Conservation (phyloP, 169 alveolate species). For the Eimeria zaria region DNA sequence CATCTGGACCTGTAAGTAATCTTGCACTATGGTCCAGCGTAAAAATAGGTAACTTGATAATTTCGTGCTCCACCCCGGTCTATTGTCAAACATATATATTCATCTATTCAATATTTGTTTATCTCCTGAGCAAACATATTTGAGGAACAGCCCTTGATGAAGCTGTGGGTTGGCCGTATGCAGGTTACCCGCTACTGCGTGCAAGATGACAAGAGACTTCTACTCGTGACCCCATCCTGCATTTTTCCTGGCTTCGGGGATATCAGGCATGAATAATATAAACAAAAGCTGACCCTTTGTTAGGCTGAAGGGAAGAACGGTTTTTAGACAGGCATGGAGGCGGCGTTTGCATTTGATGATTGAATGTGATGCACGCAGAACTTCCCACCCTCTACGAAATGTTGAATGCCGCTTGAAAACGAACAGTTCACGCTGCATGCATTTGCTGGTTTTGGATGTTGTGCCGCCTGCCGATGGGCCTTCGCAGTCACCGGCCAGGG, state of each 20-base stretch:
- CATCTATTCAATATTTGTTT: background rate
- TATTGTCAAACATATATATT: no score
- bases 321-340: background rate
- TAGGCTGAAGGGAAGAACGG: background rate
- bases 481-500: constrained; percentile 45
- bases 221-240: constrained; percentile 21
- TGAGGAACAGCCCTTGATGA: background rate
- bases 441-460: constrained; percentile 42
- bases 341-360: background rate
- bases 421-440: constrained; percentile 74
- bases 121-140: background rate
- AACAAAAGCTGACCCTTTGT: background rate
- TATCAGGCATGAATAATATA: background rate
- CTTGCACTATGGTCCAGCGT: background rate
- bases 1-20: constrained; percentile 50
- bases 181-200: constrained; percentile 73
- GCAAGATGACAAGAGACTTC: constrained; percentile 62
- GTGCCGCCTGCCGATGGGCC: constrained; percentile 55
- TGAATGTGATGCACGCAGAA: constrained; percentile 21
- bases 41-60: background rate
- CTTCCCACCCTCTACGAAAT: constrained; percentile 65
- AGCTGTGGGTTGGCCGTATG: background rate
- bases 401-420: constrained; percentile 67
- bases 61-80: background rate
- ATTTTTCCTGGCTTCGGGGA: constrained; percentile 31